phyloP scores from a whole-genome alignment of 768 basidiomycete species.

The Mycena filopes region DNA sequence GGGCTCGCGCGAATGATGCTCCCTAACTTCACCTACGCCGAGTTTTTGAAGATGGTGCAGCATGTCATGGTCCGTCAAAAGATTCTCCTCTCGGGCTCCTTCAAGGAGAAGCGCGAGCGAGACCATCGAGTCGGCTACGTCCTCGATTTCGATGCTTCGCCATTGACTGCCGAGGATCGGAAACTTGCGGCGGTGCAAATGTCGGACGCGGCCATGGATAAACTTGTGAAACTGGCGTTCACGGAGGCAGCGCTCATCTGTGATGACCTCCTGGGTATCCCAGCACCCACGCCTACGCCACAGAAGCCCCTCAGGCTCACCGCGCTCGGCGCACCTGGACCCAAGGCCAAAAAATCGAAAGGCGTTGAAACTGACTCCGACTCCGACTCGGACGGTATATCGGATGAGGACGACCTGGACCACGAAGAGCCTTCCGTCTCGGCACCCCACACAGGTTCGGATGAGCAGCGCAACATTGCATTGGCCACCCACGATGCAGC shows the following conservation, averaged over 20 bases:
- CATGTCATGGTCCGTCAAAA: conserved; percentile 40
- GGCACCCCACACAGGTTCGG: not conserved
- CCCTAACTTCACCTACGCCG: conserved; percentile 41
- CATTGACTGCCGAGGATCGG: conserved; percentile 10
- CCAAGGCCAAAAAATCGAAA: not conserved
- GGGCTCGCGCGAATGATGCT: conserved; percentile 38
- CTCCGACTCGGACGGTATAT: not conserved
- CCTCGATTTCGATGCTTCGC: conserved; percentile 30
- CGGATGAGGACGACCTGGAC: conserved; percentile 3
- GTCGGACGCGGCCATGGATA: not conserved
- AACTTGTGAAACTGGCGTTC: conserved; percentile 18
- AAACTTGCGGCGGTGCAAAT: not conserved
- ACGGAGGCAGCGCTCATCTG: conserved; percentile 28
- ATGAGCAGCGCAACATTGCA: not conserved
- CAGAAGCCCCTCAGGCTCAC: conserved; percentile 2
- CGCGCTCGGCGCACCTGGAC: conserved; percentile 3
- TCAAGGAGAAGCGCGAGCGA: conserved; percentile 30
- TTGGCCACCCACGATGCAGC: conserved; percentile 18
- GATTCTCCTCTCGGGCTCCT: conserved; percentile 37
- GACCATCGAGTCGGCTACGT: conserved; percentile 33
- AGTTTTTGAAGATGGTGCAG: conserved; percentile 38
- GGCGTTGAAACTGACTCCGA: too few species aligned
- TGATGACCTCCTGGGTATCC: conserved; percentile 28
- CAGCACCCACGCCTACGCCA: not conserved
- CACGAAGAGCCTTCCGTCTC: not conserved